Base-by-base conservation (phyloP, 768 basidiomycete species). In the Clavulina sp. region DNA sequence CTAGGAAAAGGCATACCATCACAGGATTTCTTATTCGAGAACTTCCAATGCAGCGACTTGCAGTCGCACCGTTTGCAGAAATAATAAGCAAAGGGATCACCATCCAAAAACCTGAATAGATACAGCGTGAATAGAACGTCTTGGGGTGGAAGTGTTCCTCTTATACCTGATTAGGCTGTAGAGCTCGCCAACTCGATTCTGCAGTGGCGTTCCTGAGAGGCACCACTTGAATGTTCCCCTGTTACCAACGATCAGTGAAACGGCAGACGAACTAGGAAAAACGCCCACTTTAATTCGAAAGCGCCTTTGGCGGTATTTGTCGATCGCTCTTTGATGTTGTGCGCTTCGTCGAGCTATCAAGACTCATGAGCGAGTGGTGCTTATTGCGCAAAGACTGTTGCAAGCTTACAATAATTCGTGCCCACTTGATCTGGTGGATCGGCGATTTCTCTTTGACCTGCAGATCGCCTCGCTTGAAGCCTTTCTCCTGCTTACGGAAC, bases 221-320 rank as follows among this genome's bases (percentile, higher is more conserved):
- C 95, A 99, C 95, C 95, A 99, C 54, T 77, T 78, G 57, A 76
- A 87, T 47, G 75, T 75, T 51, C 81, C 76, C 34, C 54, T 56
- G 31, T 16, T 21, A 28, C n/a, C n/a, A n/a, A n/a, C n/a, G n/a
- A n/a, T n/a, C n/a, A n/a, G n/a, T n/a, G 4, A 13, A 19, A 51
- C 52, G 28, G 47, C 21, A 31, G 21, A 21, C 9, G 26, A 4
- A 19, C 16, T n/a, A n/a, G n/a, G n/a, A n/a, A 13, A 29, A 6
- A 4, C 13, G 26, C 55, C 23, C 32, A 56, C 57, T 80, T 65
- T 7, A 99, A 70, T 51, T 89, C 84, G 62, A 99, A 99, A 0
- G 88, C 76, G n/a, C 91, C 92, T 65, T 93, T 96, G 1, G 93
- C 92, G 0, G 93, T 96, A 62, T 93, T 96, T 1, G 87, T 91